Evolutionary conservation across 2,329 filamentous ascomycete genomes (phyloP), one percentile per base, ranked within the genome.

Genomic region (Xylariaceae sp.): DNA sequence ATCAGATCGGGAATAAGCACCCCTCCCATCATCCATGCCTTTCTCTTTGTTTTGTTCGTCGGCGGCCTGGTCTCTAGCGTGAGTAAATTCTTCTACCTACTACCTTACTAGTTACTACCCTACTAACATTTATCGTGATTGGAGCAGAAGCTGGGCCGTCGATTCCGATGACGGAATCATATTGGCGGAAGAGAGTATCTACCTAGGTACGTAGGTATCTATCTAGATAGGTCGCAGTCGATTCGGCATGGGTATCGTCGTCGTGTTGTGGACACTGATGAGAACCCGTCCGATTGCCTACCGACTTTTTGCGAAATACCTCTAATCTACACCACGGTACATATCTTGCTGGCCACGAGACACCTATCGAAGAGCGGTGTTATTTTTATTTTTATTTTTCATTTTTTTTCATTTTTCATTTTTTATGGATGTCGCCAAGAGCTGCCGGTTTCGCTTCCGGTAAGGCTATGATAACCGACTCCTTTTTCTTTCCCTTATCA

Each of bases 1-100:
- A 51, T 41, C 27, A 32, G 12, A 35, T 30, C 56, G 56, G 56
- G 54, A 58, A 58, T 58, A 58, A 58, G 44, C 47, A 44, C 35
- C n/a, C 4, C 41, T 12, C 26, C 19, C 26, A 8, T 31, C 29
- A 39, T 49, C 42, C 43, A 19, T 19, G 43, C 12, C 35, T 41
- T 34, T 39, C 5, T 6, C 9, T 32, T 9, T n/a, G 6, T 41
- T 32, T 45, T 29, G 4, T 12, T 43, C 19, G 19, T 19, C 19
- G 19, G 19, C 19, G 19, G 19, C 19, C 19, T 19, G 19, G 19
- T 43, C 41, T 7, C 3, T 7, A 43, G n/a, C 29, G 19, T 43
- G 29, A 26, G 9, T 27, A 43, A 26, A 11, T 43, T 27, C 4
- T 6, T 30, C 31, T 31, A n/a, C n/a, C 6, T 35, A 42, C 3